phyloP scores from a whole-genome alignment of 441 rosid species.

The Erodium chrysanthum region DNA sequence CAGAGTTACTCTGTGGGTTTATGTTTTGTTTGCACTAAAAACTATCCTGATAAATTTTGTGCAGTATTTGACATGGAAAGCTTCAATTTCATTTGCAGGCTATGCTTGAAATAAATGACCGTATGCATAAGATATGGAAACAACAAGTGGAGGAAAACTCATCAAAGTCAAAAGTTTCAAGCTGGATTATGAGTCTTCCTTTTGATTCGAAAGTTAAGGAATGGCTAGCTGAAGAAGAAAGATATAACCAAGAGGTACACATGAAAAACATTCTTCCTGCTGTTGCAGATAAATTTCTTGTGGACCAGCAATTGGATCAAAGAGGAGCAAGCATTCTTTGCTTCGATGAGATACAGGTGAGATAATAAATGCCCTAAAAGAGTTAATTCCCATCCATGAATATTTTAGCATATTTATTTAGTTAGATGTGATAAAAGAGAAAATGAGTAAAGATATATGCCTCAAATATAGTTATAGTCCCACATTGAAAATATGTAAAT shows the following conservation, averaged over 20 bases:
- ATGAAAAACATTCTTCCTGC: constrained; percentile 81
- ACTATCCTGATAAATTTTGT: neutral
- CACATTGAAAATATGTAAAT: neutral
- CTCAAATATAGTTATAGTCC: neutral
- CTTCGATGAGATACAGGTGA: constrained; percentile 92
- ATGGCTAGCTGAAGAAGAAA: constrained; percentile 87
- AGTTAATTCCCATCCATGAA: neutral
- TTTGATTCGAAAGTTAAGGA: constrained; percentile 75
- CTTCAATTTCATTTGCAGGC: constrained; percentile 37
- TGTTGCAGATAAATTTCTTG: constrained; percentile 77
- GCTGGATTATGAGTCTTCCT: constrained; percentile 78
- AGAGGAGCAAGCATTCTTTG: constrained; percentile 82
- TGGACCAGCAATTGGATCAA: constrained; percentile 42
- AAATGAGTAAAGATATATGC: neutral
- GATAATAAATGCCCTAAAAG: constrained; percentile 8
- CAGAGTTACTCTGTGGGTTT: neutral
- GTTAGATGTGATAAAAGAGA: neutral
- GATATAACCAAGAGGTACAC: constrained; percentile 65
- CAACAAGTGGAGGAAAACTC: constrained; percentile 57
- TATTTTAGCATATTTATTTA: neutral
- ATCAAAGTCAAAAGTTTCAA: constrained; percentile 45
- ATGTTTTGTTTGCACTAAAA: neutral
- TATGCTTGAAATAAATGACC: constrained; percentile 78
- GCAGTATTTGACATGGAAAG: constrained; percentile 3
- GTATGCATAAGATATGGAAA: constrained; percentile 85